These are phyloP conservation scores for Thermomucor indicae-seudaticae DNA, from an alignment of 371 early-diverging fungal species.

Conservation along the genomic window DNA sequence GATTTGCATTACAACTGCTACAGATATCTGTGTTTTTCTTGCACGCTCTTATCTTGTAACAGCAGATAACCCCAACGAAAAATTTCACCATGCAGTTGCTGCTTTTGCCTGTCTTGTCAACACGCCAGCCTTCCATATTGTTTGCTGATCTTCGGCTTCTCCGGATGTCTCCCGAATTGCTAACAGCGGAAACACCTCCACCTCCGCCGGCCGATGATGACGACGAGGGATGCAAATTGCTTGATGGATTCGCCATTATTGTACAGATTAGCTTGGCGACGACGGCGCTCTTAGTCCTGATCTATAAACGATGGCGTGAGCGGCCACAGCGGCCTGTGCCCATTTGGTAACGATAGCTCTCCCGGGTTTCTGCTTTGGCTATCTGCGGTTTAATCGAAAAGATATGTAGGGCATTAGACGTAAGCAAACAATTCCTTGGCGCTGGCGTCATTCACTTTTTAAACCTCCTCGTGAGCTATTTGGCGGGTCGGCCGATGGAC, in stretches of 20 bases:
- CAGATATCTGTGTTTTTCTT: too few relatives aligned
- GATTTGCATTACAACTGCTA: too few relatives aligned
- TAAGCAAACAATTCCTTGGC: constrained; percentile 61
- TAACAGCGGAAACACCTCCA: too few relatives aligned
- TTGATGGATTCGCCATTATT: constrained; percentile 58
- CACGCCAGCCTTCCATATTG: neutral
- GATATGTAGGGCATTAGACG: constrained; percentile 51
- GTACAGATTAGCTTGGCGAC: constrained; percentile 52
- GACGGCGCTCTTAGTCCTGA: constrained; percentile 50
- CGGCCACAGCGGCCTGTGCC: constrained; percentile 54
- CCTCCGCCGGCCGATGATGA: neutral
- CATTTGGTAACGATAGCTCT: constrained; percentile 41
- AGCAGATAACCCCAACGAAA: too few relatives aligned
- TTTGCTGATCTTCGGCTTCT: neutral
- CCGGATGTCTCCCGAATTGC: neutral
- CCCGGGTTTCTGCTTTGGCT: neutral
- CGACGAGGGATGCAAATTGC: constrained; percentile 34
- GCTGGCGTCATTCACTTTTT: constrained; percentile 55
- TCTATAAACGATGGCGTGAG: constrained; percentile 55
- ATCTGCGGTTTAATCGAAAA: neutral
- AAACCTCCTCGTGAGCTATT: constrained; percentile 50
- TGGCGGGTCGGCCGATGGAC: constrained; percentile 32
- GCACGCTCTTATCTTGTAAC: too few relatives aligned
- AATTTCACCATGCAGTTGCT: neutral
- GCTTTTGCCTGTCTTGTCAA: neutral